phyloP scores from a whole-genome alignment of 139 green algal species.

The Pleodorina starrii region DNA sequence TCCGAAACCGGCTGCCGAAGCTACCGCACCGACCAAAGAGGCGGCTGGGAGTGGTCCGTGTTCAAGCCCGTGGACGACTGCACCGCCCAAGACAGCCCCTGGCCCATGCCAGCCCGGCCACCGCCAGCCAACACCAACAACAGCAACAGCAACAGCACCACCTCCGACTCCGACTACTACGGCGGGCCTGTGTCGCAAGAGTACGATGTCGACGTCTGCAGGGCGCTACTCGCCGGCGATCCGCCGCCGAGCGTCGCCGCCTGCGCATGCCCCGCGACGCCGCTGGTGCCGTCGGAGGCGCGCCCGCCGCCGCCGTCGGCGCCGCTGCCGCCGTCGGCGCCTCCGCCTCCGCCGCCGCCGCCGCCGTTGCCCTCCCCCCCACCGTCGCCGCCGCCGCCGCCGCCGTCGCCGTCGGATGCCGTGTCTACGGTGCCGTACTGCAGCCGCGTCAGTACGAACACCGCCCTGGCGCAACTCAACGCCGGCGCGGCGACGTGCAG shows the following conservation, averaged over 20 bases:
- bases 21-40: conserved; percentile 5
- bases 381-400: not conserved
- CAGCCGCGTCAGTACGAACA: not conserved
- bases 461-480: not conserved
- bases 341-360: not conserved
- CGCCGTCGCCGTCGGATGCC: too few relatives aligned
- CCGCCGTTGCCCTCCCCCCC: not conserved
- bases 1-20: not conserved
- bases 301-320: not conserved
- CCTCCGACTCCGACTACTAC: not conserved
- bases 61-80: conserved; percentile 39
- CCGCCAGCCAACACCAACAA: not conserved
- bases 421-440: conserved; percentile 4
- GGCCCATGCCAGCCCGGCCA: not conserved
- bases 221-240: not conserved
- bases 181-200: too few relatives aligned
- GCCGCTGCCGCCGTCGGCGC: not conserved
- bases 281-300: too few relatives aligned
- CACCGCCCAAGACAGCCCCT: conserved; percentile 16
- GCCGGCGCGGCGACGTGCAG: too few relatives aligned
- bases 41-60: not conserved
- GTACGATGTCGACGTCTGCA: not conserved
- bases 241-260: too few relatives aligned
- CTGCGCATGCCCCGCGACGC: not conserved
- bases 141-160: not conserved